Evolutionary conservation across 1,284 basidiomycete genomes (phyloP).

Genomic region (Puccinia triticina): DNA sequence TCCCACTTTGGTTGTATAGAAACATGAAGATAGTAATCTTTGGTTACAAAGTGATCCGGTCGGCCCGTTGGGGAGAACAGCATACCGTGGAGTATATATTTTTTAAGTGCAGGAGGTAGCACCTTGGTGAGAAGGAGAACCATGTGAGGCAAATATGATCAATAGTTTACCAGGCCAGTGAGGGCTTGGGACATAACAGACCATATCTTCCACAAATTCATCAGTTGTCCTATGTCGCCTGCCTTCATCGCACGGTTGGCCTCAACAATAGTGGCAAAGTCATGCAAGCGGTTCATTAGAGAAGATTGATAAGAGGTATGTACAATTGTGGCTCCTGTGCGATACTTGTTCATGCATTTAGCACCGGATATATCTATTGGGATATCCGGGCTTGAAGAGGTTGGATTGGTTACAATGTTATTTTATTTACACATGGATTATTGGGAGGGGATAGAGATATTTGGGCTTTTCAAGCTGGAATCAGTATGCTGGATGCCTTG

Average conservation of each 20-base stretch:
- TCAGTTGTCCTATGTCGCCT: not conserved
- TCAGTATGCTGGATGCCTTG: too few relatives aligned
- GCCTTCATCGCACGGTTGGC: not conserved
- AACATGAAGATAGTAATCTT: constrained; percentile 2
- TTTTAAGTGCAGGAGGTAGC: not conserved
- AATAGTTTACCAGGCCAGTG: not conserved
- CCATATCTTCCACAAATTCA: not conserved
- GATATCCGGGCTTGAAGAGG: too few relatives aligned
- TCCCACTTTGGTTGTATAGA: not conserved
- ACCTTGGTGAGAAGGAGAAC: not conserved
- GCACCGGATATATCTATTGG: too few relatives aligned
- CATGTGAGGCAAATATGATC: not conserved
- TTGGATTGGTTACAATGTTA: too few relatives aligned
- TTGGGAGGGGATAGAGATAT: too few relatives aligned
- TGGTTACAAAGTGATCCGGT: too few relatives aligned
- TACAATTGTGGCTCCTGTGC: too few relatives aligned
- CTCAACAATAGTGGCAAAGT: constrained; percentile 6
- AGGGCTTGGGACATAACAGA: not conserved
- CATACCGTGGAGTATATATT: not conserved
- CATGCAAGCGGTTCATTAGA: not conserved
- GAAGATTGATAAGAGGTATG: too few relatives aligned
- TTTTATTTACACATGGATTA: too few relatives aligned
- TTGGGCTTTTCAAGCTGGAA: too few relatives aligned
- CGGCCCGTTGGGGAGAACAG: not conserved
- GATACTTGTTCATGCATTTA: too few relatives aligned